Evolutionary conservation across 352 stramenopile species (phyloP).

Genomic region (Globisporangium nagaii): DNA sequence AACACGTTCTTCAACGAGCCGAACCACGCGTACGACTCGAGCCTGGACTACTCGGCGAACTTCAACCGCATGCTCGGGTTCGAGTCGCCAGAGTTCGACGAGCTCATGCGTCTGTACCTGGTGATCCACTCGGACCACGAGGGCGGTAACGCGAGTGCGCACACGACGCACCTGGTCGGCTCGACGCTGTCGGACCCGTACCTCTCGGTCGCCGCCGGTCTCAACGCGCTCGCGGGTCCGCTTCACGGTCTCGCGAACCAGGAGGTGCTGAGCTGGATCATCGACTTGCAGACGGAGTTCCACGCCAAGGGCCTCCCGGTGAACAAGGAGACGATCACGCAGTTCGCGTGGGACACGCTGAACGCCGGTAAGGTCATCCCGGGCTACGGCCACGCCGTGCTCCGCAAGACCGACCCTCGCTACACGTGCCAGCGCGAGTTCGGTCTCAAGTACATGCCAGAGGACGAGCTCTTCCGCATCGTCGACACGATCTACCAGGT

Average conservation of each 20-base stretch:
- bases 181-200: conserved; percentile 97
- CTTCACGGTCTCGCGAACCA: conserved; percentile 99
- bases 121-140: conserved; percentile 99
- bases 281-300: conserved; percentile 95
- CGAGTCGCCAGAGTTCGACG: conserved; percentile 94
- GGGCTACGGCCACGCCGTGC: conserved; percentile 97
- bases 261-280: conserved; percentile 94
- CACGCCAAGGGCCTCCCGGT: conserved; percentile 94
- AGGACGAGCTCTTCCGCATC: conserved; percentile 99
- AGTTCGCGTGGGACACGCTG: conserved; percentile 99
- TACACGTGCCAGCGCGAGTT: conserved; percentile 99
- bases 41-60: conserved; percentile 98
- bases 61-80: conserved; percentile 99
- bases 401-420: conserved; percentile 98
- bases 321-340: conserved; percentile 98
- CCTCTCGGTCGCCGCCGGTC: conserved; percentile 93
- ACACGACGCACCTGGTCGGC: conserved; percentile 98
- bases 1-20: conserved; percentile 98
- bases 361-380: conserved; percentile 99
- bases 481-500: conserved; percentile 99
- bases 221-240: conserved; percentile 97
- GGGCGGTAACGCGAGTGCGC: conserved; percentile 97
- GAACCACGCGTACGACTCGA: conserved; percentile 90
- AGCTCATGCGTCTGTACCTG: conserved; percentile 99
- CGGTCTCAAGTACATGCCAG: conserved; percentile 98